These are phyloP conservation scores for Pythium folliculosum DNA, from an alignment of 352 stramenopile species.

Conservation along the genomic window DNA sequence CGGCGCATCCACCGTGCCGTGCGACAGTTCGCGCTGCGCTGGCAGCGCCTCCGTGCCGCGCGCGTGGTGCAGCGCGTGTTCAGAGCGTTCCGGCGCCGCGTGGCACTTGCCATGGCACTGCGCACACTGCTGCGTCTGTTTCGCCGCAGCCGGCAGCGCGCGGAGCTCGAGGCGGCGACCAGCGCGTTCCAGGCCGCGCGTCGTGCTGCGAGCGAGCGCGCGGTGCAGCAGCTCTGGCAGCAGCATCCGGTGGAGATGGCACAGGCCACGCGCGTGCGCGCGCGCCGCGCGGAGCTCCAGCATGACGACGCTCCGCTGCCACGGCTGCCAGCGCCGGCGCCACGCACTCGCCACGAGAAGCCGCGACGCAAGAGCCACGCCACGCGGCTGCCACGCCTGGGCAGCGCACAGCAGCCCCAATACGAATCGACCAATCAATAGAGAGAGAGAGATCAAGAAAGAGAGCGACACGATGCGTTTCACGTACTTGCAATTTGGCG, in stretches of 20 bases:
- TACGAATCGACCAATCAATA: no score
- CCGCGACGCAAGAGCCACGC: background rate
- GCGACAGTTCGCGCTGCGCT: constrained; percentile 41
- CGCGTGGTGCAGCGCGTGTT: constrained; percentile 40
- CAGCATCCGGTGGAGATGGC: constrained; percentile 10
- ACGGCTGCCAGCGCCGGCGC: no score
- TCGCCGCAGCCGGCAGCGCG: constrained; percentile 26
- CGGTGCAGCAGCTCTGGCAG: constrained; percentile 8
- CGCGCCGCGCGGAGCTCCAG: constrained; percentile 5
- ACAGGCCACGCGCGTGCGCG: constrained; percentile 11
- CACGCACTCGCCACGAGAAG: background rate
- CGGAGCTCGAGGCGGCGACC: constrained; percentile 33
- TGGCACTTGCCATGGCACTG: constrained; percentile 27
- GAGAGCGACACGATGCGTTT: background rate
- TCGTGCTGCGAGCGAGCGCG: constrained; percentile 11
- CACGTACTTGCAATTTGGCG: background rate
- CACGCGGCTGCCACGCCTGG: background rate
- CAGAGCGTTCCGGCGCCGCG: constrained; percentile 39
- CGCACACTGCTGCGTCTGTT: constrained; percentile 36
- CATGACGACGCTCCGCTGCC: no score
- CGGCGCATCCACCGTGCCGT: constrained; percentile 33
- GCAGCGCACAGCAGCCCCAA: background rate
- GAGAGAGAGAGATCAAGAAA: no score
- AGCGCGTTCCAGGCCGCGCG: constrained; percentile 32
- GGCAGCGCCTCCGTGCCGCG: constrained; percentile 31